phyloP scores from a whole-genome alignment of 2,329 filamentous ascomycete species.

The Xylariaceae sp. region DNA sequence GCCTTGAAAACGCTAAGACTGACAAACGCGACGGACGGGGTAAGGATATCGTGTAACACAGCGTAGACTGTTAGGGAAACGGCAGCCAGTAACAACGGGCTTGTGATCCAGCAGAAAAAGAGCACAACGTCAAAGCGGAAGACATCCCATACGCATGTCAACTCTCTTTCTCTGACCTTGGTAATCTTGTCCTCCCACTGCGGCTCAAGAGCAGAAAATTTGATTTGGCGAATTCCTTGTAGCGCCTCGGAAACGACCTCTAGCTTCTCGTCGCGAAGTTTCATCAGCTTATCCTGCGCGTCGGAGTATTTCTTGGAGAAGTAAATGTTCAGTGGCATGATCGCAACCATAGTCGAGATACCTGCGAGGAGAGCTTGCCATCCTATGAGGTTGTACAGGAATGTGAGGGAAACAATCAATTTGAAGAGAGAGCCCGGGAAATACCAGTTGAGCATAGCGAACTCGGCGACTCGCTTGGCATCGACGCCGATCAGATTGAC shows the following conservation, averaged over 20 bases:
- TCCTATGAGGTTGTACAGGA: slow-evolving; percentile 66
- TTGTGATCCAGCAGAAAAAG: slow-evolving; percentile 66
- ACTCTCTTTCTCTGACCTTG: slow-evolving; percentile 61
- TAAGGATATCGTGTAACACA: slow-evolving; percentile 56
- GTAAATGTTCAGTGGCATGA: slow-evolving; percentile 65
- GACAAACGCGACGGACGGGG: slow-evolving; percentile 74
- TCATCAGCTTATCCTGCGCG: slow-evolving; percentile 69
- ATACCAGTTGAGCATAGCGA: slow-evolving; percentile 62
- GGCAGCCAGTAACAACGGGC: slow-evolving; percentile 69
- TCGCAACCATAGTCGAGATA: slow-evolving; percentile 58
- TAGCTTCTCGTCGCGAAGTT: slow-evolving; percentile 70
- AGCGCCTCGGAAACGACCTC: slow-evolving; percentile 72
- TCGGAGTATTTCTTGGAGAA: slow-evolving; percentile 61
- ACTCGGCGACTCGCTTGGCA: slow-evolving; percentile 63
- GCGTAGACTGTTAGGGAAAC: slow-evolving; percentile 68
- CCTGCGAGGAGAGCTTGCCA: slow-evolving; percentile 66
- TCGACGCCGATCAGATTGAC: slow-evolving; percentile 80
- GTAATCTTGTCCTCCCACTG: slow-evolving; percentile 72
- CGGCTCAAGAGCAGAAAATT: slow-evolving; percentile 72
- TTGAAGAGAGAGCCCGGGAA: slow-evolving; percentile 61
- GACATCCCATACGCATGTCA: slow-evolving; percentile 61
- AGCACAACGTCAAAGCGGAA: slow-evolving; percentile 62
- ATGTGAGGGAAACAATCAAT: slow-evolving; percentile 60
- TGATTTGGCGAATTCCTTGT: slow-evolving; percentile 78
- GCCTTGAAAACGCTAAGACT: slow-evolving; percentile 69